Conservation (phyloP, 2,329 filamentous ascomycete genomes). For the Botryosphaeria dothidea region DNA sequence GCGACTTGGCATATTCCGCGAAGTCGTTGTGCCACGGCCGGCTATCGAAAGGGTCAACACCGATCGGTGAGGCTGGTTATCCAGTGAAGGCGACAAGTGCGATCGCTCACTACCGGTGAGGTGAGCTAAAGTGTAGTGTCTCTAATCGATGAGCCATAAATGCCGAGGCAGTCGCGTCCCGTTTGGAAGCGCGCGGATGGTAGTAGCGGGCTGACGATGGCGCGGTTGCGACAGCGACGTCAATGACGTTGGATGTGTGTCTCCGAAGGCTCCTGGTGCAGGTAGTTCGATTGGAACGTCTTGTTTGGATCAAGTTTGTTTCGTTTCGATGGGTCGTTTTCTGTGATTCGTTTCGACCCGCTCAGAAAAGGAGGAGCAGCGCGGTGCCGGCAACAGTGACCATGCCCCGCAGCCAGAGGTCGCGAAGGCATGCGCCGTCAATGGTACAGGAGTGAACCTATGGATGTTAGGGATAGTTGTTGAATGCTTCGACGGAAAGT, state of each 20-base stretch:
- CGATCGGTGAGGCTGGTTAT: too few species aligned
- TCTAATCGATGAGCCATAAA: too few species aligned
- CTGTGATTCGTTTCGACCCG: not conserved
- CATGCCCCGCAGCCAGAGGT: conserved; percentile 18
- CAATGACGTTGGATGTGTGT: not conserved
- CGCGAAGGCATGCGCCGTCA: conserved; percentile 14
- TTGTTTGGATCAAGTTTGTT: not conserved
- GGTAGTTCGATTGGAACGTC: not conserved
- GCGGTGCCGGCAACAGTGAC: not conserved
- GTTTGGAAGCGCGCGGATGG: too few species aligned
- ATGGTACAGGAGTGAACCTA: conserved; percentile 14
- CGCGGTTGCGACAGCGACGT: not conserved
- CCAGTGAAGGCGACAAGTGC: too few species aligned
- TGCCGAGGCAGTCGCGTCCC: too few species aligned
- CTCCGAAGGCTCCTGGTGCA: not conserved
- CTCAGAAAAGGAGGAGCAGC: conserved; percentile 15
- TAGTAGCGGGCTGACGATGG: too few species aligned
- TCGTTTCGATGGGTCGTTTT: not conserved
- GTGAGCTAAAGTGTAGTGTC: too few species aligned
- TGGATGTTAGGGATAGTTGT: not conserved
- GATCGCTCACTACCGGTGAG: too few species aligned
- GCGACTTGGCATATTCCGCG: too few species aligned
- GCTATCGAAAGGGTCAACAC: too few species aligned
- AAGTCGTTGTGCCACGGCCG: too few species aligned
- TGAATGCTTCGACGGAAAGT: not conserved